Evolutionary conservation across 371 early-diverging fungal species (phyloP), one percentile per base, ranked within the genome.

Genomic region (Mucor sp.): DNA sequence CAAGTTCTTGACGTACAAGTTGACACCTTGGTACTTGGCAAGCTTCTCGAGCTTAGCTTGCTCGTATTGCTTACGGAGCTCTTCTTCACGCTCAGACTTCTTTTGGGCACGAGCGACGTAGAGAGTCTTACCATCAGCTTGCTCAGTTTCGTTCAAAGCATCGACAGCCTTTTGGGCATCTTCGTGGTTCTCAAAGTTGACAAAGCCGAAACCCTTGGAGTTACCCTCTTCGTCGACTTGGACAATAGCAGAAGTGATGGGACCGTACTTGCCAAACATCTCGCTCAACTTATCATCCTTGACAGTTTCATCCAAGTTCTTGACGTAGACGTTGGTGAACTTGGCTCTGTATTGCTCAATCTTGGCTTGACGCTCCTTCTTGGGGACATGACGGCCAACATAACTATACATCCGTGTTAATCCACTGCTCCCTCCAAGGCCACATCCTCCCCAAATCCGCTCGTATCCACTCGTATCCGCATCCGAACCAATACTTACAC

Each of bases 311-410:
- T 94, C 95, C 66, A 99, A 77, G 88, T 99, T 98, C 90, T 98
- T 99, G 76, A 99, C 91, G 85, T 97, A 99, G 63, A 99, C 89
- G 87, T 99, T 99, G 79, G 98, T 98, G 88, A 94, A 97, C 75
- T 94, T 89, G 66, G 94, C 85, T 75, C 93, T 90, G 76, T 89
- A 77, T 87, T 97, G 93, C 76, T 98, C 97, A 53, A 92, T 87
- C 89, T 94, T 97, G 76, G 91, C 89, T 82, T 90, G 88, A 77
- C 95, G 97, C 86, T 96, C 98, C 86, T 92, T 94, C 85, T 87
- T 92, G 74, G 95, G 86, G 72, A 96, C 89, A 84, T 96, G 97
- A 80, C 89, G 92, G 43, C 97, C 97, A 66, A 96, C 97, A 67
- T 76, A 94, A 50, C 85, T 83, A 67, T 25, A 57, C 6, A 55